These are phyloP conservation scores for Colletotrichum cereale DNA, from an alignment of 2,329 filamentous ascomycete genomes.

Conservation along the genomic window DNA sequence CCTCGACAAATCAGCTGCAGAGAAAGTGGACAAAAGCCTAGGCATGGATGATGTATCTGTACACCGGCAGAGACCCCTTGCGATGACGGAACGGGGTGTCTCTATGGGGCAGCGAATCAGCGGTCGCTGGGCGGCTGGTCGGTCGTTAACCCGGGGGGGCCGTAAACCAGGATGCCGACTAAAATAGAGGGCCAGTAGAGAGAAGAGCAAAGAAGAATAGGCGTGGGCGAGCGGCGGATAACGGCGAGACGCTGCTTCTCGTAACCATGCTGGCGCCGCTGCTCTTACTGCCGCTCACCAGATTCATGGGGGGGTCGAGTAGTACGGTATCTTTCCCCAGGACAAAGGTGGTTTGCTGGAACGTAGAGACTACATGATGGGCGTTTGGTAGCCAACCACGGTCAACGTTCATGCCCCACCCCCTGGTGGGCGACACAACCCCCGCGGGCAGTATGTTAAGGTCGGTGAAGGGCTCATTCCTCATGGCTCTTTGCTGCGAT, in stretches of 20 bases:
- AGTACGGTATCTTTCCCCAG: not conserved
- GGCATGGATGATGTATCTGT: constrained; percentile 13
- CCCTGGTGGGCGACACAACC: constrained; percentile 25
- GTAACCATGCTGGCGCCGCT: not conserved
- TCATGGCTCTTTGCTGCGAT: constrained; percentile 26
- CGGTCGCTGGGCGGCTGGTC: not conserved
- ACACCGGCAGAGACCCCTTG: constrained; percentile 28
- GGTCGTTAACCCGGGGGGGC: constrained; percentile 27
- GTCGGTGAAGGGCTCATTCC: constrained; percentile 41
- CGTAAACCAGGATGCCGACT: constrained; percentile 24
- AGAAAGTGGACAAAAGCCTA: constrained; percentile 16
- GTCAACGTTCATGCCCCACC: constrained; percentile 10
- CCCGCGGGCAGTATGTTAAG: constrained; percentile 31
- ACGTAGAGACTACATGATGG: constrained; percentile 17
- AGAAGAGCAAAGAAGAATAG: constrained; percentile 1
- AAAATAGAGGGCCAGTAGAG: constrained; percentile 28
- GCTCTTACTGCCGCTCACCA: not conserved
- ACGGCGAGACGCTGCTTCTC: constrained; percentile 31
- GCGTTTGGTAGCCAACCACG: constrained; percentile 25
- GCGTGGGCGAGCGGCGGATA: not conserved
- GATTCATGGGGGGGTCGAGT: not conserved
- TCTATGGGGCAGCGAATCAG: constrained; percentile 28
- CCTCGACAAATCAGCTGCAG: constrained; percentile 27
- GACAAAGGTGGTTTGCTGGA: constrained; percentile 12
- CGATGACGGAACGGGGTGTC: constrained; percentile 21